Conservation (phyloP, 23 red algal species). For the Gracilaria domingensis region DNA sequence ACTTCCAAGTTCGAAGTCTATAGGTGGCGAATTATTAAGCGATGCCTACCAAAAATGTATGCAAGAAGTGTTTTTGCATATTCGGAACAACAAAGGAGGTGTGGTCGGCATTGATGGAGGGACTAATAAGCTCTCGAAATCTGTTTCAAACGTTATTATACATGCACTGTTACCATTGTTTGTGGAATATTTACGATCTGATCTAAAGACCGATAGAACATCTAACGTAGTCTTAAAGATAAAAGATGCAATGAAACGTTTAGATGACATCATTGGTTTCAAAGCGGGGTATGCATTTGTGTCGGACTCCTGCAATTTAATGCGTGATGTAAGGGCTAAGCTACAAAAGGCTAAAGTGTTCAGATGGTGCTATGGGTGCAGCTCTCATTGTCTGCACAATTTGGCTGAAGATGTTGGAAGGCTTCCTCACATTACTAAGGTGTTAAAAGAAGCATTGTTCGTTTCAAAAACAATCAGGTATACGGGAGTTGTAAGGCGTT, state of each 20-base stretch:
- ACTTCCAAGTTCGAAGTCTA: too few relatives aligned
- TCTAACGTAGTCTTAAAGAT: neutral
- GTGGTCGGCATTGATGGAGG: slow-evolving; percentile 10
- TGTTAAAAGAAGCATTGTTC: neutral
- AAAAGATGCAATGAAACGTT: neutral
- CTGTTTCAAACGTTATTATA: neutral
- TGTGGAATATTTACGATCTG: neutral
- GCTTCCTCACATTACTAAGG: neutral
- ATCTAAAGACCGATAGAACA: neutral
- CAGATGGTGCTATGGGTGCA: neutral
- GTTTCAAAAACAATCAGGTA: neutral
- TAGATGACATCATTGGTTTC: neutral
- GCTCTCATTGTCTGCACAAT: neutral
- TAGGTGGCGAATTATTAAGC: too few relatives aligned
- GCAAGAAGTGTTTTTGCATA: too few relatives aligned
- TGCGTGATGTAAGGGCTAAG: neutral
- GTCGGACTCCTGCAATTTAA: neutral
- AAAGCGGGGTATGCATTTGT: neutral
- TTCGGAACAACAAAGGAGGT: neutral
- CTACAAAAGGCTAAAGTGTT: neutral
- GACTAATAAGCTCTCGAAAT: neutral
- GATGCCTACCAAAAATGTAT: too few relatives aligned
- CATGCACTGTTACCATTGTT: neutral
- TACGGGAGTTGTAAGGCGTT: neutral
- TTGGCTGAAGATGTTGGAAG: neutral